Conservation (phyloP, 2,329 filamentous ascomycete species). For the Cytospora mali region DNA sequence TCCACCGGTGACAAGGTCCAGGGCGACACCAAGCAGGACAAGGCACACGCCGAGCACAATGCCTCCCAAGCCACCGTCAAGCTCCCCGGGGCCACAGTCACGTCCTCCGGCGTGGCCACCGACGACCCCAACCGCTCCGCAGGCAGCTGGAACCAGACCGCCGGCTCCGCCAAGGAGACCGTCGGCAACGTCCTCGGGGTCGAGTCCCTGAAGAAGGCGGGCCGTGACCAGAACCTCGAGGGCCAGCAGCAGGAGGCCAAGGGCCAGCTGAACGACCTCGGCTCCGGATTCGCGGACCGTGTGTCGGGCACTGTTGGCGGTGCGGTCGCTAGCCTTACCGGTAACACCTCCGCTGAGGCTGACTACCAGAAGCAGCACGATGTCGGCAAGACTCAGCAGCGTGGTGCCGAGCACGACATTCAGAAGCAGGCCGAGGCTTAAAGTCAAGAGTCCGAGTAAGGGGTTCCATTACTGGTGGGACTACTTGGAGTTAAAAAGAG, state of each 20-base stretch:
- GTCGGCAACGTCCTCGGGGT: conserved; percentile 75
- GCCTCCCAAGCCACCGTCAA: conserved; percentile 76
- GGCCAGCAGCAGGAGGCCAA: conserved; percentile 82
- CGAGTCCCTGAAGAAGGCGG: conserved; percentile 73
- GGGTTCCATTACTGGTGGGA: background rate
- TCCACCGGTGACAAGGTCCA: conserved; percentile 67
- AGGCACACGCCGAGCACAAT: conserved; percentile 68
- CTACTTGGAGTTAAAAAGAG: background rate
- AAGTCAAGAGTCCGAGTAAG: background rate
- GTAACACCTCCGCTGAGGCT: conserved; percentile 66
- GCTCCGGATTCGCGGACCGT: conserved; percentile 67
- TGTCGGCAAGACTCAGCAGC: conserved; percentile 76
- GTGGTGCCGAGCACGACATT: conserved; percentile 80
- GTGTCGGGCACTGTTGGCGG: conserved; percentile 71
- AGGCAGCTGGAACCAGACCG: conserved; percentile 84
- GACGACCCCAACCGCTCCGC: conserved; percentile 72
- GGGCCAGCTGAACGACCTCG: conserved; percentile 77
- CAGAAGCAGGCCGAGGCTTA: conserved; percentile 66
- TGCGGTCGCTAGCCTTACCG: conserved; percentile 71
- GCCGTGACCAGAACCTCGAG: conserved; percentile 75
- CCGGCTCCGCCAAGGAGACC: conserved; percentile 83
- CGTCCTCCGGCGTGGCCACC: conserved; percentile 68
- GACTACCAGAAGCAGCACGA: conserved; percentile 74
- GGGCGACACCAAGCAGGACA: conserved; percentile 65
- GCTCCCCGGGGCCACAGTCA: conserved; percentile 71